Evolutionary conservation across 371 early-diverging fungal species (phyloP).

Genomic region (Dichotomocladium elegans): DNA sequence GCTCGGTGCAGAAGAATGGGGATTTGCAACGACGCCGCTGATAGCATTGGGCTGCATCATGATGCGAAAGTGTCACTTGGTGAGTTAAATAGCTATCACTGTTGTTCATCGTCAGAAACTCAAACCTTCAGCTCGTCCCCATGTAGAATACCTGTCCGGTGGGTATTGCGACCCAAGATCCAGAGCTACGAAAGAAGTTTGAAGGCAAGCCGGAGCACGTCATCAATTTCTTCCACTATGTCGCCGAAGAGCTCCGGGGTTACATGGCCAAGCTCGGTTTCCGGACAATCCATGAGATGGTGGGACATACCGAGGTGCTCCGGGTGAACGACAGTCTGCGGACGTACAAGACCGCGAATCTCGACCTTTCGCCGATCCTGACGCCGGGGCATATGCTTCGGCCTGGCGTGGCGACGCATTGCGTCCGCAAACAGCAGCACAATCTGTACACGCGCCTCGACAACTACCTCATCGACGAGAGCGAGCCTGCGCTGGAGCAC

Average conservation of each 20-base stretch:
- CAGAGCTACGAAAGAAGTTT: conserved; percentile 90
- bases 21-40: conserved; percentile 96
- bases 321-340: conserved; percentile 68
- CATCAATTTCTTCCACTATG: conserved; percentile 95
- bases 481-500: conserved; percentile 65
- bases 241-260: conserved; percentile 90
- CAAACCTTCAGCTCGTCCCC: no score
- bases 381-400: conserved; percentile 86
- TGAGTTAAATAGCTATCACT: not conserved
- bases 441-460: conserved; percentile 70
- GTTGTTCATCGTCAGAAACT: not conserved
- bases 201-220: conserved; percentile 93
- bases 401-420: conserved; percentile 84
- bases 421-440: conserved; percentile 83
- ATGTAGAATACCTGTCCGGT: conserved; percentile 89
- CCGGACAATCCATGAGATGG: conserved; percentile 92
- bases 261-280: conserved; percentile 94
- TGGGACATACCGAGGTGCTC: conserved; percentile 86
- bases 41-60: conserved; percentile 96
- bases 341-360: conserved; percentile 81
- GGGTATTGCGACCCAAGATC: conserved; percentile 97
- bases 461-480: conserved; percentile 69
- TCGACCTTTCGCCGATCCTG: conserved; percentile 86
- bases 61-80: conserved; percentile 78
- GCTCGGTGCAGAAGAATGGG: conserved; percentile 98